Conservation (phyloP, 352 stramenopile genomes). For the Pythium folliculosum region DNA sequence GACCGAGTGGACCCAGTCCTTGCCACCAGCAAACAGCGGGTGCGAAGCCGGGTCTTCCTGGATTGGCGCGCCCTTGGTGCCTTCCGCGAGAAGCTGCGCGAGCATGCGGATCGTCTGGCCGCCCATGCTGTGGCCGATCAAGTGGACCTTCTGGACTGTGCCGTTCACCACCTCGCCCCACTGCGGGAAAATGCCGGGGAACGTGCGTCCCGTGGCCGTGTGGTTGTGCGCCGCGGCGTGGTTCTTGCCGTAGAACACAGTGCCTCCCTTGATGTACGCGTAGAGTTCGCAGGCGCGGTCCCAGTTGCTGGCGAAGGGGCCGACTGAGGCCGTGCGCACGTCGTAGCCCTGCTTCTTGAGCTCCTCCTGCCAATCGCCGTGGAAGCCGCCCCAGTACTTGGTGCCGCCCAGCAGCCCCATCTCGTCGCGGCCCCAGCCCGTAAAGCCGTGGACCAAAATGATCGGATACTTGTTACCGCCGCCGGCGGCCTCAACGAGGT, state of each 20-base stretch:
- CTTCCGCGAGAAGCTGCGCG: slow-evolving; percentile 39
- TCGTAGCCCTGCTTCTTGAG: slow-evolving; percentile 32
- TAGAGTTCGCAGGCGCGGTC: slow-evolving; percentile 51
- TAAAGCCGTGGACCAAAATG: slow-evolving; percentile 41
- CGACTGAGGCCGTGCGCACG: slow-evolving; percentile 31
- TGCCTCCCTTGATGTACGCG: slow-evolving; percentile 46
- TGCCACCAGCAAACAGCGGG: slow-evolving; percentile 34
- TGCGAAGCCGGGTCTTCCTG: slow-evolving; percentile 26
- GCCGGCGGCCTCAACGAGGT: background rate
- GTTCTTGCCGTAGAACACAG: slow-evolving; percentile 40
- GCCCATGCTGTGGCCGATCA: slow-evolving; percentile 47
- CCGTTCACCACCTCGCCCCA: slow-evolving; percentile 43
- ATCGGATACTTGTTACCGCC: slow-evolving; percentile 31
- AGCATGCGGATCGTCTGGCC: slow-evolving; percentile 47
- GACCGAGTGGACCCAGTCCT: slow-evolving; percentile 44
- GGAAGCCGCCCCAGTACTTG: slow-evolving; percentile 38
- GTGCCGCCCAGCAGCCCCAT: slow-evolving; percentile 13
- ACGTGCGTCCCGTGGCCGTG: slow-evolving; percentile 31
- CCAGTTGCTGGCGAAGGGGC: slow-evolving; percentile 43
- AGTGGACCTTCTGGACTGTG: slow-evolving; percentile 43
- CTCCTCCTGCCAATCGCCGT: slow-evolving; percentile 32
- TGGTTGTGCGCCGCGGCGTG: slow-evolving; percentile 35
- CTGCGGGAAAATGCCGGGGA: slow-evolving; percentile 39
- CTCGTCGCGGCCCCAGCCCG: slow-evolving; percentile 38
- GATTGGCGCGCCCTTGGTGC: slow-evolving; percentile 30